Base-by-base conservation (phyloP, 2,329 filamentous ascomycete species). In the Trichophyton benhamiae region DNA sequence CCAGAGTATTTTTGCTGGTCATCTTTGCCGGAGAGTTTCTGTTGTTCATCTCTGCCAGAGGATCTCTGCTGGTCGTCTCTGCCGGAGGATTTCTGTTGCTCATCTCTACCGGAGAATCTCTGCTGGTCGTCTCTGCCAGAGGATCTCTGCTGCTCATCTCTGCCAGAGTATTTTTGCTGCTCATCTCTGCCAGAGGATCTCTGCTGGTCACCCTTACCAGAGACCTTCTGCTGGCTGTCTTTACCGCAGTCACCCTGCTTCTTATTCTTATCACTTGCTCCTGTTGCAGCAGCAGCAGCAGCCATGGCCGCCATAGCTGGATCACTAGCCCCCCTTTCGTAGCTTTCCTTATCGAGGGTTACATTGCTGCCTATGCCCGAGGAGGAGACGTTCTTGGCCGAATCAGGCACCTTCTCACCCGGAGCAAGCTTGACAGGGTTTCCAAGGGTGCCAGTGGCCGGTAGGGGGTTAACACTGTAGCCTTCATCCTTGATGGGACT, bases 361-460 rank as follows among this genome's bases (percentile, higher is more conserved):
- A 79, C 80, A n/a, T 41, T 41, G 65, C 27, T 6, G 27, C 27
- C 27, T 30, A 30, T 6, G 1, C 27, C 27, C 5, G 27, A 7
- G 27, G 27, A 30, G 27, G 27, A 30, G 5, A 30, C 6, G 5
- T 30, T 30, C 27, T 30, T 30, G 27, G 27, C 5, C 27, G 27
- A 30, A 30, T 30, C 80, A 46, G 91, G 91, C 8, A 96, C 82
- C 72, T 86, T 84, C 77, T 95, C 88, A 68, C 91, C 91, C 2
- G 91, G 87, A 25, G 82, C 81, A 60, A 95, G 81, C 68, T 82
- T 80, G 72, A 96, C 83, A 6, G 92, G 91, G 75, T 96, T 96
- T 63, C 90, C 83, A 59, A 75, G 69, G 58, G 82, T 82, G 61
- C 73, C 76, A n/a, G 81, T 80, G 8, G 82, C 82, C 83, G 83